Percentiles rank a stretch among this genome's conserved stretches.
Evolutionary conservation across 108 stramenopile species (phyloP).

Genomic region (Schizochytrium sp.): DNA sequence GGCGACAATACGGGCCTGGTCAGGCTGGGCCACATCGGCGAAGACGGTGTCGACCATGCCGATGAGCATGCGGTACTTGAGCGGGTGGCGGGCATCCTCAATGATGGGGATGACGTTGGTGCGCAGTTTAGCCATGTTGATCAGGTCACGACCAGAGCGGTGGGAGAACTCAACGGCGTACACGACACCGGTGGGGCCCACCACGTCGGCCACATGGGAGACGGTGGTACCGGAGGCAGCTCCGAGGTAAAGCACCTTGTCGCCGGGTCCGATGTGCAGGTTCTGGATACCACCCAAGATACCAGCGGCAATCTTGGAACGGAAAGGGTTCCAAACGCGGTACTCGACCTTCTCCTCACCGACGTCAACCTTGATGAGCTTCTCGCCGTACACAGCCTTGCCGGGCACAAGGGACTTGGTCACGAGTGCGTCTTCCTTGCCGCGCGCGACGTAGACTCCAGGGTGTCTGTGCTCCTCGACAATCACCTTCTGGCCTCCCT

Average conservation of each 20-base stretch:
- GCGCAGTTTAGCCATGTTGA: slow-evolving; percentile 97
- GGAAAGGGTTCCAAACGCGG: slow-evolving; percentile 99
- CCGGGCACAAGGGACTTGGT: slow-evolving; percentile 98
- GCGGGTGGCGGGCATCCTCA: slow-evolving; percentile 98
- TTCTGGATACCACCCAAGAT: slow-evolving; percentile 97
- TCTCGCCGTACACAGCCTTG: slow-evolving; percentile 98
- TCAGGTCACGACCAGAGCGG: slow-evolving; percentile 97
- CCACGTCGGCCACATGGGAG: slow-evolving; percentile 98
- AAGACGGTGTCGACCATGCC: slow-evolving; percentile 99
- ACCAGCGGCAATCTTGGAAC: slow-evolving; percentile 98
- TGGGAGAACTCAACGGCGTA: slow-evolving; percentile 99
- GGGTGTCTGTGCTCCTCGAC: slow-evolving; percentile 89
- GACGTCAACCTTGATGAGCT: slow-evolving; percentile 90
- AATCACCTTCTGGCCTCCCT: slow-evolving; percentile 91
- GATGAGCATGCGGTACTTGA: slow-evolving; percentile 99
- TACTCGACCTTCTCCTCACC: slow-evolving; percentile 95
- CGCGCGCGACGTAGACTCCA: slow-evolving; percentile 97
- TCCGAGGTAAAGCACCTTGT: slow-evolving; percentile 98
- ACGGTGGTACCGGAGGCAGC: slow-evolving; percentile 98
- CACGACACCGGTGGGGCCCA: slow-evolving; percentile 95
- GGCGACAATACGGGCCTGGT: slow-evolving; percentile 99
- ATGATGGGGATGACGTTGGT: slow-evolving; percentile 99
- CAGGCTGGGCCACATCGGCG: slow-evolving; percentile 99
- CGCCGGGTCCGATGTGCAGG: slow-evolving; percentile 96
- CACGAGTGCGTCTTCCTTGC: slow-evolving; percentile 98